Evolutionary conservation across 1,284 basidiomycete genomes (phyloP), one percentile per base, ranked within the genome.

Genomic region (Trichosporon ovoides): DNA sequence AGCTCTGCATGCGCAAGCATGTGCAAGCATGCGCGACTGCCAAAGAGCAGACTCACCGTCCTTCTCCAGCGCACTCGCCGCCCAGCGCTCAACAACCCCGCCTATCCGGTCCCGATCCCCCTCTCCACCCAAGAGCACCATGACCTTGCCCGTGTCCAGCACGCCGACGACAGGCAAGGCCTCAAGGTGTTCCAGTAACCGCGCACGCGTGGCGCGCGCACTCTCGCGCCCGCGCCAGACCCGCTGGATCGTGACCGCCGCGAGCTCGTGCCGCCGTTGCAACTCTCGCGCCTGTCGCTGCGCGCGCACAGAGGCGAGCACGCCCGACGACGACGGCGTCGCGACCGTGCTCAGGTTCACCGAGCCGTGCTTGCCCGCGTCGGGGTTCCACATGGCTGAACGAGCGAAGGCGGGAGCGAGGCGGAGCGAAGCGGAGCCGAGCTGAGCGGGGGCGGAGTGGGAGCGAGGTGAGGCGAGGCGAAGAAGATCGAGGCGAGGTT

Each of bases 291-390:
- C 67, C 19, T 60, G 60, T 16, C 75, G 66, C 55, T 77, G 69
- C 1, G 68, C 68, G 53, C 73, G 62, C 49, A 76, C 65, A 7
- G 59, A 60, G 20, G 51, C 64, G 2, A 76, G 58, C 16, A 76
- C 58, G 1, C 66, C 65, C 1, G 69, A 66, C 0, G 74, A 74
- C 11, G 71, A 68, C 12, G 69, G 64, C 1, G 73, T 62, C 31
- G 67, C 63, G 4, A 58, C 58, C 4, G 74, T 76, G 2, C 71
- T 73, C 14, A 76, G 66, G 60, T 76, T 66, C 52, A 74, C 66
- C 35, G 67, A 31, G n/a, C 57, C 48, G 51, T 55, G 43, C 20
- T 55, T 55, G 48, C 55, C 51, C 16, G 57, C 53, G 59, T 64
- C 59, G 19, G 62, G 62, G 53, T 64, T 64, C 59, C 59, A 64